Conservation (phyloP, 176 grass and related monocot genomes). For the Zea mays region DNA sequence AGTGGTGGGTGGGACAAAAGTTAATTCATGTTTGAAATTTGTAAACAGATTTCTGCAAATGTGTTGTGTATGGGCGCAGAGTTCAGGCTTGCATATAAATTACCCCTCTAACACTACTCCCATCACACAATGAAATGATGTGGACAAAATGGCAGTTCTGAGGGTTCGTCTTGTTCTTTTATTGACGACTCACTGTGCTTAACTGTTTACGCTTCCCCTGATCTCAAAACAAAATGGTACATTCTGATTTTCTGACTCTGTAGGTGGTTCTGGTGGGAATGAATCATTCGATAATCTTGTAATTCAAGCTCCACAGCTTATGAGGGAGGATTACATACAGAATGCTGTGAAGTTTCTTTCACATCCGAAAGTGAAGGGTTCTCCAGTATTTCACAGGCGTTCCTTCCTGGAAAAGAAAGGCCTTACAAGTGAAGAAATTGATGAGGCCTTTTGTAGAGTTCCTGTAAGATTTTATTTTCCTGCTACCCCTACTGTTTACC, state of each 20-base stretch:
- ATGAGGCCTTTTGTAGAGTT: slow-evolving; percentile 82
- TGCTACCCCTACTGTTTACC: neutral
- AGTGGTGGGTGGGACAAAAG: neutral
- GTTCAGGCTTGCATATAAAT: too few species aligned
- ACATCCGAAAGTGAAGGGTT: slow-evolving; percentile 82
- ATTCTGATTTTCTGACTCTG: neutral
- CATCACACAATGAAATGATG: neutral
- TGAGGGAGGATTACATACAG: slow-evolving; percentile 80
- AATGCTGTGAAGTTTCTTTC: slow-evolving; percentile 87
- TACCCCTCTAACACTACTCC: too few species aligned
- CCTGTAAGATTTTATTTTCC: slow-evolving; percentile 54
- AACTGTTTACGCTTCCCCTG: neutral
- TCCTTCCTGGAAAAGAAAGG: slow-evolving; percentile 91
- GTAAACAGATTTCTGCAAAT: neutral
- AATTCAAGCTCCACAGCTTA: slow-evolving; percentile 36
- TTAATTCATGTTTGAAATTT: slow-evolving; percentile 5
- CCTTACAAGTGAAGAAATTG: slow-evolving; percentile 75
- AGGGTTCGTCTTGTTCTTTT: neutral
- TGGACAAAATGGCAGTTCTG: neutral
- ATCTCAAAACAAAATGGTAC: neutral
- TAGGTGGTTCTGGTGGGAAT: slow-evolving; percentile 30
- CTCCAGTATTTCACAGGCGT: slow-evolving; percentile 65
- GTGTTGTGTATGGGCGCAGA: neutral
- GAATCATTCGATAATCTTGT: slow-evolving; percentile 42
- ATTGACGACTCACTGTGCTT: neutral